Conservation (phyloP, 2,329 filamentous ascomycete genomes). For the Cylindrodendrum hubeiense region DNA sequence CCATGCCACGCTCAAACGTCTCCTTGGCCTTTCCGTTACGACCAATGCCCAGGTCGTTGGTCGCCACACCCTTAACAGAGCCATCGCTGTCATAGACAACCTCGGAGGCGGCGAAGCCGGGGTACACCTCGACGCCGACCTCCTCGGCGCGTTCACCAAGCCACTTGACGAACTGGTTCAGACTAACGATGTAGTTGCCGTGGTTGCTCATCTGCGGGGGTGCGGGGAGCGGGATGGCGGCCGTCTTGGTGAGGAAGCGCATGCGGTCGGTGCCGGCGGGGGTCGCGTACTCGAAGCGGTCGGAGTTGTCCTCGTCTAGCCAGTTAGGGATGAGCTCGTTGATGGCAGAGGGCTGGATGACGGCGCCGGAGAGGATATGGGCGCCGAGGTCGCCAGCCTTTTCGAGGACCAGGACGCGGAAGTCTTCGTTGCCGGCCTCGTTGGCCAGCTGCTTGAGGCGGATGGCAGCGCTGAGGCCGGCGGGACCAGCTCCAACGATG, state of each 20-base stretch:
- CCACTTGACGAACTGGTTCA: slow-evolving; percentile 97
- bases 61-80: slow-evolving; percentile 92
- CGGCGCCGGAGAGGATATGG: slow-evolving; percentile 95
- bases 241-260: slow-evolving; percentile 90
- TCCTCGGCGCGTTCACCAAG: slow-evolving; percentile 97
- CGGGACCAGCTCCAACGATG: slow-evolving; percentile 96
- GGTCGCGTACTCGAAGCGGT: slow-evolving; percentile 88
- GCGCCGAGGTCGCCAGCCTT: slow-evolving; percentile 96
- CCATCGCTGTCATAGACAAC: slow-evolving; percentile 89
- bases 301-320: slow-evolving; percentile 89
- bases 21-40: slow-evolving; percentile 88
- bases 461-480: slow-evolving; percentile 92
- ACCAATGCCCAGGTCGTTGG: slow-evolving; percentile 90
- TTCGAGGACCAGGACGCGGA: slow-evolving; percentile 91
- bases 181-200: slow-evolving; percentile 96
- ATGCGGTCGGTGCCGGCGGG: slow-evolving; percentile 87
- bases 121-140: slow-evolving; percentile 93
- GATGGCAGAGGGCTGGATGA: slow-evolving; percentile 89
- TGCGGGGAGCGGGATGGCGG: slow-evolving; percentile 82
- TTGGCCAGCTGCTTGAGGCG: slow-evolving; percentile 95
- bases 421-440: slow-evolving; percentile 94
- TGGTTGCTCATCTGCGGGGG: slow-evolving; percentile 99
- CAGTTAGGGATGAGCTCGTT: slow-evolving; percentile 94
- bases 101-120: slow-evolving; percentile 95
- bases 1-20: slow-evolving; percentile 96